Evolutionary conservation across 805 yeast species (phyloP).

Genomic region (Cyberlindnera euphorbiae): DNA sequence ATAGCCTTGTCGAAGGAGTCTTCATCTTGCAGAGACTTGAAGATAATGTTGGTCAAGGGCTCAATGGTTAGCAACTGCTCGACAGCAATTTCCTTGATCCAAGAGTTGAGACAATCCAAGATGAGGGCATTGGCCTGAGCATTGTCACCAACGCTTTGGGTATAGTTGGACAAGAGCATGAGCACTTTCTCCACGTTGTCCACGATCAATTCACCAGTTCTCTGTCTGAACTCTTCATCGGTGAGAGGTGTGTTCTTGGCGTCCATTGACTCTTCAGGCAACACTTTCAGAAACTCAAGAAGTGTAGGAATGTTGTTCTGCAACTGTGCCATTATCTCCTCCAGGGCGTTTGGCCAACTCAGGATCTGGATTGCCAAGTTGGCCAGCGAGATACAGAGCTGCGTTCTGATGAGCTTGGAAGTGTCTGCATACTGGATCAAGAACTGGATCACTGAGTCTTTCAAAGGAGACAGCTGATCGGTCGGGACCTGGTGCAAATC

Average conservation of each 20-base stretch:
- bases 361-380: slow-evolving; percentile 75
- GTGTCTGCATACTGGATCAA: slow-evolving; percentile 42
- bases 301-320: slow-evolving; percentile 41
- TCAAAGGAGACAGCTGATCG: slow-evolving; percentile 53
- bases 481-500: slow-evolving; percentile 76
- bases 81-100: slow-evolving; percentile 86
- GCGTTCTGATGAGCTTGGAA: slow-evolving; percentile 67
- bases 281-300: slow-evolving; percentile 74
- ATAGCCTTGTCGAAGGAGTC: slow-evolving; percentile 78
- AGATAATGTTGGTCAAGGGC: slow-evolving; percentile 64
- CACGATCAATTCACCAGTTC: slow-evolving; percentile 60
- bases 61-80: slow-evolving; percentile 58
- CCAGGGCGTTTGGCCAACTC: slow-evolving; percentile 66
- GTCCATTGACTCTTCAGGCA: slow-evolving; percentile 88
- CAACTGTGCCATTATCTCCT: slow-evolving; percentile 55
- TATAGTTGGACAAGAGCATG: slow-evolving; percentile 51
- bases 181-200: slow-evolving; percentile 67
- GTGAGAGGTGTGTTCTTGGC: slow-evolving; percentile 72
- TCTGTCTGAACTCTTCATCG: slow-evolving; percentile 68
- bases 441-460: slow-evolving; percentile 59
- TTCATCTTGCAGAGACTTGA: slow-evolving; percentile 52
- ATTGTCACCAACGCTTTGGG: slow-evolving; percentile 29
- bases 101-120: slow-evolving; percentile 75
- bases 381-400: slow-evolving; percentile 75
- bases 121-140: slow-evolving; percentile 38